Base-by-base conservation (phyloP, 2,329 filamentous ascomycete genomes). In the Ascochyta lentis region DNA sequence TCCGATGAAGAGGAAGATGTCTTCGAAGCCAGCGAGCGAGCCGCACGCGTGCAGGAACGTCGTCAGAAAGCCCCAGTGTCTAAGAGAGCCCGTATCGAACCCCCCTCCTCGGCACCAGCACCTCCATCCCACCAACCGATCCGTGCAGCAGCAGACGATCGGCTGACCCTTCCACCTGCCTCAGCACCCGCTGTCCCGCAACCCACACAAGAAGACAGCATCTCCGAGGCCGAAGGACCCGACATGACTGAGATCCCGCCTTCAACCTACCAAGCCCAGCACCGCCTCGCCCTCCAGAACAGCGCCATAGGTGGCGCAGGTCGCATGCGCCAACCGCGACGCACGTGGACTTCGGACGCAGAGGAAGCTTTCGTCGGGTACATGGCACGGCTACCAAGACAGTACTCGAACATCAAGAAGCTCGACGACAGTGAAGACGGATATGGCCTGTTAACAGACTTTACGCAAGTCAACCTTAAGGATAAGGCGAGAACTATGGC, bases 381-480 rank as follows among this genome's bases (percentile, higher is more conserved):
- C 24, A 82, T 89, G 57, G 77, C 61, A 1, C 60, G 75, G 9
- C 68, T 77, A 41, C 81, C 82, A 1, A 73, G 71, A 5, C 69
- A 68, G 9, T 89, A 83, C 76, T 59, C 81, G 2, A 24, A 48
- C 0, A 83, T 89, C 41, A 37, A 69, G 4, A 39, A 52, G 22
- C 33, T 61, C n/a, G 71, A 75, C 44, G 33, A 41, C 6, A 39
- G 41, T 2, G 16, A 38, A 4, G 59, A 56, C 1, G 60, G 62
- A 0, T 31, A 50, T 10, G 69, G 72, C 38, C 40, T 69, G 9
- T 49, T 75, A 19, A 64, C 73, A 10, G 60, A 69, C 4, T 76
- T 84, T 2, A 75, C 70, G 6, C 81, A 86, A 56, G 81, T 84
- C 3, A 81, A 84, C 40, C 57, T 86, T 7, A 80, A 79, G 58